Base-by-base conservation (phyloP, 2,329 filamentous ascomycete genomes). In the Diaporthe nobilis region DNA sequence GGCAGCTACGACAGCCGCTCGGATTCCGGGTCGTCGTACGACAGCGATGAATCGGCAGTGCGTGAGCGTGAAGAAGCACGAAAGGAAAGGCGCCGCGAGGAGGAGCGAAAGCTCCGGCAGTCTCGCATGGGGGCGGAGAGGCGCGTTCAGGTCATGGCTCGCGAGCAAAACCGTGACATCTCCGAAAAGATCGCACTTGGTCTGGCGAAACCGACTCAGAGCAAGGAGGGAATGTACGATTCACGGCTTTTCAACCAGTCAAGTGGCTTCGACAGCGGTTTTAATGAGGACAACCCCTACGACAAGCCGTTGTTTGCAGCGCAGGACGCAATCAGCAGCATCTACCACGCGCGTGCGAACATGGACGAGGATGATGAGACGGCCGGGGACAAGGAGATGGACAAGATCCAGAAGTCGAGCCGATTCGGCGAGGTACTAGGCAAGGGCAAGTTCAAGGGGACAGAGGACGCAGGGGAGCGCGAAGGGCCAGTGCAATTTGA, bases 241-340 rank as follows among this genome's bases (percentile, higher is more conserved):
- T 97, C 95, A 2, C 90, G 97, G 55, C 86, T 99, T 42, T 99
- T 99, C 86, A 98, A 98, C 85, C 95, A 98, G 85, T 94, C 92
- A 8, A 96, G 94, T 80, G 97, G 97, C 0, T 97, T 99, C 82
- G 93, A 95, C 79, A 91, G 92, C 71, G 97, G 96, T 0, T 95
- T 98, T 89, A 99, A 99, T 84, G 97, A 99, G 84, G 97, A 99
- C 84, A 97, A 99, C 82, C 92, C 93, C 0, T 99, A 98, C 86
- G 97, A 98, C 84, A 98, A 98, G 85, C 97, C 97, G 28, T 88
- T 99, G 10, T 99, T 99, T 83, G 96, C 96, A 0, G 96, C 97
- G 20, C 95, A 98, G 83, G 96, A 98, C 82, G 96, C 95, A 12
- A 95, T 98, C 80, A 97, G 92, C 86, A 96, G 93, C 83, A 98